Conservation (phyloP, 2,329 filamentous ascomycete species). For the Trichoderma atrobrunneum region DNA sequence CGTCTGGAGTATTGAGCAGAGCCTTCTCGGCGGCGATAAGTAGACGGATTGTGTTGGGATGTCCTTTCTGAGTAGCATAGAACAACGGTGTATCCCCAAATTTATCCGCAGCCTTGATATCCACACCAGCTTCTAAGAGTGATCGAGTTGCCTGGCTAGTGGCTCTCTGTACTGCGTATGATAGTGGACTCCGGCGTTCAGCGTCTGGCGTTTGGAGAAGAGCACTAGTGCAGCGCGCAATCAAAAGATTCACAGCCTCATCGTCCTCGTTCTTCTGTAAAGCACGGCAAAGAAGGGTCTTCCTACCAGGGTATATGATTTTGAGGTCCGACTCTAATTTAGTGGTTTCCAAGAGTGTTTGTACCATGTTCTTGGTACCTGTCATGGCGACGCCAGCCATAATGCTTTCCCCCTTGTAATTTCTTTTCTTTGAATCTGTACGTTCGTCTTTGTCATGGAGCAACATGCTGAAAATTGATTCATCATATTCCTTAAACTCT, state of each 20-base stretch:
- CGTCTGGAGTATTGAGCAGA: neutral
- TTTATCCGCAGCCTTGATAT: neutral
- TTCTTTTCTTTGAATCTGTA: neutral
- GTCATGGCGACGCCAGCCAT: accelerated
- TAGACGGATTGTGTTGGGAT: neutral
- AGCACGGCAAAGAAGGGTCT: accelerated
- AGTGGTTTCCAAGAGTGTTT: neutral
- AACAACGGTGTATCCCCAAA: accelerated
- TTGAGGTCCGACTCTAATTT: neutral
- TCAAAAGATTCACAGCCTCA: neutral
- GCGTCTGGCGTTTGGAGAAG: neutral
- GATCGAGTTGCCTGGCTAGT: neutral
- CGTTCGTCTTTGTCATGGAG: neutral
- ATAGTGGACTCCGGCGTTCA: neutral
- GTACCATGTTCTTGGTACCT: neutral
- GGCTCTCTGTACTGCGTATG: neutral
- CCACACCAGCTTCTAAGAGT: neutral
- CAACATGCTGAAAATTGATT: neutral
- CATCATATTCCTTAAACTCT: neutral
- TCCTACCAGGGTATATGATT: accelerated
- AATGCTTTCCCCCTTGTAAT: neutral
- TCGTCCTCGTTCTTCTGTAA: neutral
- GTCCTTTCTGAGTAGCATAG: accelerated
- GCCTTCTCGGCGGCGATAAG: neutral
- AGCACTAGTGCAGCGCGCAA: neutral